phyloP scores from a whole-genome alignment of 257 asterid genomes.

The Primulina eburnea region DNA sequence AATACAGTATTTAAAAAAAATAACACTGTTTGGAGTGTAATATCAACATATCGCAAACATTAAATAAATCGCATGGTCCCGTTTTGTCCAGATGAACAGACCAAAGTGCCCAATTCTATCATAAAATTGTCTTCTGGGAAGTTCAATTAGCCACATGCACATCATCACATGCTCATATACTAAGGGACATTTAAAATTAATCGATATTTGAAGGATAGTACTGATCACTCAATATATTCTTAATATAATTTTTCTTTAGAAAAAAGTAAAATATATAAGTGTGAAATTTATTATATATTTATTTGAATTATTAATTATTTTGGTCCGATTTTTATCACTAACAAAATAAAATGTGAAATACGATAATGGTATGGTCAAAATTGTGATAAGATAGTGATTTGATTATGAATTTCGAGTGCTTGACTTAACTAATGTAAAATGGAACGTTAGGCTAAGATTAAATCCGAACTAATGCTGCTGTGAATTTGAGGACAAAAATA shows the following conservation, averaged over 20 bases:
- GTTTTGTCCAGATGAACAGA: background rate
- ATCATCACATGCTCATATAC: background rate
- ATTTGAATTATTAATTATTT: background rate
- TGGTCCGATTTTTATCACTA: too few species aligned
- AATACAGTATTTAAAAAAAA: too few species aligned
- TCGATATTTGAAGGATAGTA: too few species aligned
- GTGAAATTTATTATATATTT: too few species aligned
- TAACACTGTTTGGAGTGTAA: background rate
- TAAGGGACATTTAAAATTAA: background rate
- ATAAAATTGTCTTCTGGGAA: background rate
- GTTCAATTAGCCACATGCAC: background rate
- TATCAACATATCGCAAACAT: background rate
- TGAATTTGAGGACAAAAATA: conserved; percentile 4
- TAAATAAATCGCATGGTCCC: background rate
- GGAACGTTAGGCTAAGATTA: background rate
- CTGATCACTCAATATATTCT: too few species aligned
- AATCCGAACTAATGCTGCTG: background rate
- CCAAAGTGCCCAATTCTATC: background rate
- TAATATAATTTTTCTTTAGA: too few species aligned
- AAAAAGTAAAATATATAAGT: too few species aligned
- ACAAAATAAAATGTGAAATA: too few species aligned
- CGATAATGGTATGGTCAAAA: background rate
- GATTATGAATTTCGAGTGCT: background rate
- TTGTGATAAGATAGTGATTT: background rate
- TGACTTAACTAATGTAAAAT: background rate